These are phyloP conservation scores for Blastobotrys malaysiensis DNA, from an alignment of 1,139 yeast genomes.

Conservation along the genomic window DNA sequence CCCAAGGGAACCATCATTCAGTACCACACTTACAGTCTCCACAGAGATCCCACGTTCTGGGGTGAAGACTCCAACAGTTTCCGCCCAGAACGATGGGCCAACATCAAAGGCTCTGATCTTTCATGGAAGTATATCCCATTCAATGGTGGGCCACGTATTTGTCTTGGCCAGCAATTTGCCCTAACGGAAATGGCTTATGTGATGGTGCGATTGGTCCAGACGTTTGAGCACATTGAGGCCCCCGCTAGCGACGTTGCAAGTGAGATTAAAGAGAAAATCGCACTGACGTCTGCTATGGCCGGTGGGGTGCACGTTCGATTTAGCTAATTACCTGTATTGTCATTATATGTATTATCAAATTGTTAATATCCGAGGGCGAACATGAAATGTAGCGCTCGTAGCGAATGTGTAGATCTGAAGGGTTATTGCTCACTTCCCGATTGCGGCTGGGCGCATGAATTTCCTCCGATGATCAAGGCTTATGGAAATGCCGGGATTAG, in stretches of 20 bases:
- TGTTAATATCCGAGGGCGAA: no score
- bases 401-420: no score
- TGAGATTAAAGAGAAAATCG: constrained; percentile 17
- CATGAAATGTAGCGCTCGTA: no score
- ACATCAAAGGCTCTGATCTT: constrained; percentile 17
- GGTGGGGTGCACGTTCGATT: constrained; percentile 25
- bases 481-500: no score
- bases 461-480: no score
- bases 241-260: neutral
- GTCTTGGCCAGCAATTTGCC: constrained; percentile 57
- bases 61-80: constrained; percentile 47
- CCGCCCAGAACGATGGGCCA: constrained; percentile 50
- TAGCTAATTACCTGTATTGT: constrained; percentile 3
- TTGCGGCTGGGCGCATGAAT: neutral
- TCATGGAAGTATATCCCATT: constrained; percentile 38
- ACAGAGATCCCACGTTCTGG: constrained; percentile 40
- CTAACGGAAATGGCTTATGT: constrained; percentile 51
- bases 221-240: constrained; percentile 19
- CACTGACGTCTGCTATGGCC: constrained; percentile 21
- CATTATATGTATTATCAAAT: neutral
- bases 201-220: constrained; percentile 41
- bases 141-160: constrained; percentile 58
- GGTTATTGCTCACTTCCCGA: no score
- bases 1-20: constrained; percentile 45
- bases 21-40: constrained; percentile 42